Evolutionary conservation across 306 rosid genomes (phyloP).

Genomic region (Trichosanthes cucumerina): DNA sequence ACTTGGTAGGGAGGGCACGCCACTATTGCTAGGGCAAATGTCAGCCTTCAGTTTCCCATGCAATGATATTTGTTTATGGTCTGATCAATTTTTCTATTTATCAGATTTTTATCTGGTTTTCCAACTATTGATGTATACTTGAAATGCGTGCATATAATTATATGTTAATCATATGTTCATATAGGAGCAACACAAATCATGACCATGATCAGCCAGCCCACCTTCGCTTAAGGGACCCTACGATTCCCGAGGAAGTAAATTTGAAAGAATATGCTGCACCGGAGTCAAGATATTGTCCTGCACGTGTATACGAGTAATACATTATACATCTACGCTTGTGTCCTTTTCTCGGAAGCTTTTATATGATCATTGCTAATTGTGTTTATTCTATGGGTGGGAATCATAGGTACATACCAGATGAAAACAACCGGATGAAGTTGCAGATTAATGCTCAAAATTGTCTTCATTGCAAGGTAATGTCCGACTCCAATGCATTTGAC

Average conservation of each 20-base stretch:
- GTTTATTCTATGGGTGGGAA: neutral
- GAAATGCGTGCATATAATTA: neutral
- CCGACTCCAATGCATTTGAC: neutral
- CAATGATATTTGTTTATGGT: neutral
- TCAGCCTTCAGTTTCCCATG: neutral
- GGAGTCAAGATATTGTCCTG: conserved; percentile 88
- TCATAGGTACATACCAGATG: conserved; percentile 56
- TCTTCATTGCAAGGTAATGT: conserved; percentile 87
- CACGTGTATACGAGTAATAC: conserved; percentile 84
- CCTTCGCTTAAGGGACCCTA: conserved; percentile 66
- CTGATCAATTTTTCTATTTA: neutral
- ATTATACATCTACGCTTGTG: conserved; percentile 16
- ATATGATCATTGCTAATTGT: neutral
- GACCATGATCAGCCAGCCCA: conserved; percentile 95
- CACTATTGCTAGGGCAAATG: neutral
- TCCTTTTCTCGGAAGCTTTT: neutral
- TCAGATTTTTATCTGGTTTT: neutral
- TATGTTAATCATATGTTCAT: neutral
- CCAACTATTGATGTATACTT: conserved; percentile 12
- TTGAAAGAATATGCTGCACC: conserved; percentile 75
- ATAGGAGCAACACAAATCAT: conserved; percentile 97
- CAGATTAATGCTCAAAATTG: conserved; percentile 94
- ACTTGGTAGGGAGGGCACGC: neutral
- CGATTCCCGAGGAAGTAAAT: conserved; percentile 61
- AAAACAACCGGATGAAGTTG: conserved; percentile 49